Conservation (phyloP, 2,329 filamentous ascomycete species). For the Pyricularia pennisetigena region DNA sequence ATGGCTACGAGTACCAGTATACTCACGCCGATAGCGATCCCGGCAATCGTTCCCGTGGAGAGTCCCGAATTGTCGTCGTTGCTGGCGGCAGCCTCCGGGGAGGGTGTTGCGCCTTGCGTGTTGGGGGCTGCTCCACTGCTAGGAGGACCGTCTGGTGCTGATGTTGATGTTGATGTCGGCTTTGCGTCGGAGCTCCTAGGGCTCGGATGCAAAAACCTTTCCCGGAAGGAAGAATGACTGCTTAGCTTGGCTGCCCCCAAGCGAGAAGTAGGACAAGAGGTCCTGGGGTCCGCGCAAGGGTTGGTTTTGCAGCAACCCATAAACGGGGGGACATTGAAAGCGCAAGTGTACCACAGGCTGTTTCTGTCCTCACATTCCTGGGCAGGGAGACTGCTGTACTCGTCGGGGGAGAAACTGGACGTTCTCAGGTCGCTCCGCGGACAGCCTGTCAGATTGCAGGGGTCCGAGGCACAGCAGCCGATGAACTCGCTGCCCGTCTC, state of each 20-base stretch:
- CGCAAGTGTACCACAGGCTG: conserved; percentile 24
- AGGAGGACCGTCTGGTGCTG: background rate
- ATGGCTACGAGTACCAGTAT: conserved; percentile 12
- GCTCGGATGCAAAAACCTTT: background rate
- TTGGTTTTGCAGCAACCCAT: conserved; percentile 26
- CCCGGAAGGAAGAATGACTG: background rate
- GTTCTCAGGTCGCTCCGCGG: conserved; percentile 19
- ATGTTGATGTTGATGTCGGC: background rate
- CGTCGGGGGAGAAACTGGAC: conserved; percentile 20
- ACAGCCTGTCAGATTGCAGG: conserved; percentile 25
- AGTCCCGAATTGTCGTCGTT: conserved; percentile 4
- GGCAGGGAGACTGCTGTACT: conserved; percentile 20
- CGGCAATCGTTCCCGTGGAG: conserved; percentile 12
- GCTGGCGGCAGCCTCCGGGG: background rate
- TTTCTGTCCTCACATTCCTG: conserved; percentile 19
- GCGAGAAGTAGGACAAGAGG: conserved; percentile 16
- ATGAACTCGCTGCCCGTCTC: conserved; percentile 21
- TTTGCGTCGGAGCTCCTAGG: background rate
- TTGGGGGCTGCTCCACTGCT: background rate
- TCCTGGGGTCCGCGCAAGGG: conserved; percentile 17
- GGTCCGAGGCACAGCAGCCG: conserved; percentile 26
- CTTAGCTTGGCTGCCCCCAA: conserved; percentile 16
- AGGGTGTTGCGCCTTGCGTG: background rate
- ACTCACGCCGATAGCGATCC: conserved; percentile 12
- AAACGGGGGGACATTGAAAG: conserved; percentile 16